A percentile compares a stretch with the other conserved stretches of the same genome.
Conservation (phyloP, 345 rosid genomes). For the Eucalyptus regnans region DNA sequence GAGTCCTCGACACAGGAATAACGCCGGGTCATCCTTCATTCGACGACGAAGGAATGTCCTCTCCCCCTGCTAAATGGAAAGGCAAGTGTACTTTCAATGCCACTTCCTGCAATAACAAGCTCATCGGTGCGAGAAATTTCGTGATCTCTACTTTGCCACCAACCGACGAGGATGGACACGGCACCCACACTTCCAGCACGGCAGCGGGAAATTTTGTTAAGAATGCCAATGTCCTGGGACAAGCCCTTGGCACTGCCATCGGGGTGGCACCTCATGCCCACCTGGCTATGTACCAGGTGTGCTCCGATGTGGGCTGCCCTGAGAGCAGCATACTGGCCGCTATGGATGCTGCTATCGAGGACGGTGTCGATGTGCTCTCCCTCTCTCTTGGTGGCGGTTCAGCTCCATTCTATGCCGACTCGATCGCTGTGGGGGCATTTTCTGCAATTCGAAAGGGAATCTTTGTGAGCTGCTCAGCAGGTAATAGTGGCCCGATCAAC, state of each 20-base stretch:
- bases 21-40: constrained; percentile 22
- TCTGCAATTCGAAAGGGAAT: constrained; percentile 18
- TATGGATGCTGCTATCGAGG: constrained; percentile 25
- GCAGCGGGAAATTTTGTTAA: constrained; percentile 17
- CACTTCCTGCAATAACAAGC: constrained; percentile 22
- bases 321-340: constrained; percentile 23
- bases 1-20: constrained; percentile 26
- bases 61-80: constrained; percentile 23
- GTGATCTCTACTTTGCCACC: constrained; percentile 2
- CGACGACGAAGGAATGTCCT: not conserved
- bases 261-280: constrained; percentile 30
- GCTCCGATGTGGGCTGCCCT: constrained; percentile 5
- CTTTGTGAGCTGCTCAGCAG: constrained; percentile 30
- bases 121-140: constrained; percentile 21
- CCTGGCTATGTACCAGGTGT: constrained; percentile 26
- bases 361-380: constrained; percentile 29
- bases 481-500: constrained; percentile 20
- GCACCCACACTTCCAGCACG: constrained; percentile 30
- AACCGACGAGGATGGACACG: constrained; percentile 24
- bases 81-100: constrained; percentile 14
- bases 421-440: constrained; percentile 21
- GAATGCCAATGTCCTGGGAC: constrained; percentile 12
- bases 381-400: constrained; percentile 20
- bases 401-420: constrained; percentile 11
- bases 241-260: constrained; percentile 20